Percentiles rank a stretch among this genome's conserved stretches.
phyloP scores from a whole-genome alignment of 441 rosid species.

The Iberis amara region DNA sequence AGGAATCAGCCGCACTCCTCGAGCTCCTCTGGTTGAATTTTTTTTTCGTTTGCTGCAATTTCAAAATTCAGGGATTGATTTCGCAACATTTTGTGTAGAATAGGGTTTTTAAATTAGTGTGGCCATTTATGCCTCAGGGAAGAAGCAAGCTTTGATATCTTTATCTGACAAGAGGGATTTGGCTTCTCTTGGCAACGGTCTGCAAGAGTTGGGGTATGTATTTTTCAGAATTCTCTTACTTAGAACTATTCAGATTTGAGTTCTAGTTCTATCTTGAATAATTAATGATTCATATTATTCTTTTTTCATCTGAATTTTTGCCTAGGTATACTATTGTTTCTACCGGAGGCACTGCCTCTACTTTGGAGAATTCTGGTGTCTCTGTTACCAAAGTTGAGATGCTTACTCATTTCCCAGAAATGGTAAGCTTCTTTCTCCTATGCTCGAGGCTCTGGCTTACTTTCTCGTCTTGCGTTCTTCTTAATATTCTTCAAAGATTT shows the following conservation, averaged over 20 bases:
- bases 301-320: not conserved
- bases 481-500: too few species aligned
- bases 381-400: slow-evolving; percentile 76
- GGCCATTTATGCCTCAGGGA: slow-evolving; percentile 29
- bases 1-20: slow-evolving; percentile 33
- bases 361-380: slow-evolving; percentile 60
- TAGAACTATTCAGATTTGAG: not conserved
- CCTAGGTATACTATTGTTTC: slow-evolving; percentile 75
- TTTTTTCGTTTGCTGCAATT: slow-evolving; percentile 12
- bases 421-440: slow-evolving; percentile 42
- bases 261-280: not conserved
- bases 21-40: slow-evolving; percentile 34
- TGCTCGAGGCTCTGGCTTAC: too few species aligned
- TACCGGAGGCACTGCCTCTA: slow-evolving; percentile 86
- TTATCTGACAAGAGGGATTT: slow-evolving; percentile 70
- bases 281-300: too few species aligned
- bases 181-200: slow-evolving; percentile 59
- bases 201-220: slow-evolving; percentile 63
- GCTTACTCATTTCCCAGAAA: slow-evolving; percentile 72
- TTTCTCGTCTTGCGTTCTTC: not conserved
- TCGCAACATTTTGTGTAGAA: too few species aligned
- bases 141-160: slow-evolving; percentile 77
- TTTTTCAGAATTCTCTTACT: not conserved
- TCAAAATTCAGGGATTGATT: not conserved
- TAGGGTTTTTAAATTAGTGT: not conserved